Evolutionary conservation across 169 alveolate genomes (phyloP).

Genomic region (Nephromyces sp.): DNA sequence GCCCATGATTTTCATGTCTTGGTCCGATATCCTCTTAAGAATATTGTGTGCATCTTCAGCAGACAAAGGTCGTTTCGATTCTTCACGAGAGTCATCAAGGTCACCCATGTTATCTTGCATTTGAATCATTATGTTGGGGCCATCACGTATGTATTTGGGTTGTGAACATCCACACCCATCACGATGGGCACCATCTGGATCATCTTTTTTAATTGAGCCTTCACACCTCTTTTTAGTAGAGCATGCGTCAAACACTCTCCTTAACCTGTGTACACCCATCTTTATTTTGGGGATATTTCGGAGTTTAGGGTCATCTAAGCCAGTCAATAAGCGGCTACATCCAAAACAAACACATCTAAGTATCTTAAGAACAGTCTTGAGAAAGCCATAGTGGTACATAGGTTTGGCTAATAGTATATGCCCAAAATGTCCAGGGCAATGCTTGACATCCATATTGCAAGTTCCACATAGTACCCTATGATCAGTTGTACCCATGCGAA

Average conservation of each 20-base stretch:
- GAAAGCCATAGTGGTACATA: conserved; percentile 76
- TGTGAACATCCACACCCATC: conserved; percentile 81
- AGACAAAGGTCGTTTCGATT: conserved; percentile 17
- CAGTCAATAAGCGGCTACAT: conserved; percentile 81
- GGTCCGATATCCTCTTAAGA: conserved; percentile 68
- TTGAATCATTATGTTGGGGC: conserved; percentile 69
- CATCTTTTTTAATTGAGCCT: background rate
- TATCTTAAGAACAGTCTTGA: conserved; percentile 77
- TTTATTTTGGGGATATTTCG: conserved; percentile 49
- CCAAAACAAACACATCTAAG: conserved; percentile 91
- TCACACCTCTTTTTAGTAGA: conserved; percentile 4
- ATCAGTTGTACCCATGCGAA: conserved; percentile 94
- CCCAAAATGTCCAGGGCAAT: conserved; percentile 99
- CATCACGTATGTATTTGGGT: conserved; percentile 74
- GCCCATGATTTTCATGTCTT: conserved; percentile 83
- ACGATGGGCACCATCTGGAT: conserved; percentile 31
- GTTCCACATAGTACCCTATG: conserved; percentile 80
- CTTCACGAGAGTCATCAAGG: conserved; percentile 32
- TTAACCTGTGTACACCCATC: conserved; percentile 55
- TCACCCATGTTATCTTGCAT: conserved; percentile 58
- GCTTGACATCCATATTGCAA: conserved; percentile 84
- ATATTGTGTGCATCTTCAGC: conserved; percentile 81
- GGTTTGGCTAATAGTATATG: conserved; percentile 89
- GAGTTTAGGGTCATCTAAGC: conserved; percentile 64
- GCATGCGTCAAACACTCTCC: conserved; percentile 26